Conservation (phyloP, 2,329 filamentous ascomycete species). For the Ophiostoma angusticollis region DNA sequence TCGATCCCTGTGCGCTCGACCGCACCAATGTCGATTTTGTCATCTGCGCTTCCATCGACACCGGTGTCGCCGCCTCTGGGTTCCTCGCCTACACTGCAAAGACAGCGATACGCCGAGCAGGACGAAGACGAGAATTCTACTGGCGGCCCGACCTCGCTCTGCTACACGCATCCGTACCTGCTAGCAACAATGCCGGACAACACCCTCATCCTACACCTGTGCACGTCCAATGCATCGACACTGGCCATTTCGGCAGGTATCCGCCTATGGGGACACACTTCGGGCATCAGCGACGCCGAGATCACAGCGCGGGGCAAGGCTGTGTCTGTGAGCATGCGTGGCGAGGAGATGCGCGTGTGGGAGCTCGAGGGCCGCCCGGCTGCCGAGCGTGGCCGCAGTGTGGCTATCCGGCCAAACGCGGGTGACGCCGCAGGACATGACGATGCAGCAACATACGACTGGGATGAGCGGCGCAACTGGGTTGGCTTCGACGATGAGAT, state of each 20-base stretch:
- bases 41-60: neutral
- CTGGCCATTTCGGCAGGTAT: constrained; percentile 61
- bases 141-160: constrained; percentile 46
- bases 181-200: constrained; percentile 78
- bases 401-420: constrained; percentile 34
- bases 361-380: constrained; percentile 55
- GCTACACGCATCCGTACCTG: constrained; percentile 72
- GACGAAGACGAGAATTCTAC: constrained; percentile 1
- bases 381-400: constrained; percentile 27
- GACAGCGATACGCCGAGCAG: neutral
- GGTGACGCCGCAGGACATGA: constrained; percentile 1
- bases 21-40: neutral
- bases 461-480: constrained; percentile 45
- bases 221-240: constrained; percentile 54
- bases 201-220: constrained; percentile 69
- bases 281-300: constrained; percentile 73
- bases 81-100: neutral
- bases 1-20: neutral
- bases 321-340: constrained; percentile 73
- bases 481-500: constrained; percentile 86
- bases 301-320: constrained; percentile 77
- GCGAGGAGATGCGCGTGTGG: constrained; percentile 74
- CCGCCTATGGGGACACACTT: constrained; percentile 83
- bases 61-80: neutral
- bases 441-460: constrained; percentile 16